phyloP scores from a whole-genome alignment of 2,329 filamentous ascomycete species.

The Aureobasidium pullulans region DNA sequence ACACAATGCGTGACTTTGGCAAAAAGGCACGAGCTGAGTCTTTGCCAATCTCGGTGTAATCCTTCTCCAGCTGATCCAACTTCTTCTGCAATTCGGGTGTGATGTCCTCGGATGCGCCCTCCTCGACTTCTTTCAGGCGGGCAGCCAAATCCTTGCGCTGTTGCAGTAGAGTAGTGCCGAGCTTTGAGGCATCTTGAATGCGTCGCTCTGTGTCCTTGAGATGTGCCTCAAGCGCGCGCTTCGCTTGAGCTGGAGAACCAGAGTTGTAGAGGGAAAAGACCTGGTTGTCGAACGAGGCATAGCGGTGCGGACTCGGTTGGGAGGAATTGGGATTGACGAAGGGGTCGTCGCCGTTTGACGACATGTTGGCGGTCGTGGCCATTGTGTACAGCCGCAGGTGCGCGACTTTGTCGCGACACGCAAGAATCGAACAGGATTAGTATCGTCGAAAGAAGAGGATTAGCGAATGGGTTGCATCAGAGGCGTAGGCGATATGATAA shows the following conservation, averaged over 20 bases:
- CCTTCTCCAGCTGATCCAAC: conserved; percentile 79
- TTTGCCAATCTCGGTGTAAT: conserved; percentile 88
- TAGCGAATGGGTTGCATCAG: conserved; percentile 9
- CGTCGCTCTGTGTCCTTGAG: conserved; percentile 86
- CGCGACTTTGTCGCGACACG: conserved; percentile 6
- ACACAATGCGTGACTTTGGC: conserved; percentile 63
- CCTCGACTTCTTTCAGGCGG: conserved; percentile 75
- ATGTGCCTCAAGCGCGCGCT: conserved; percentile 82
- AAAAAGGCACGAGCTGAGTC: conserved; percentile 86
- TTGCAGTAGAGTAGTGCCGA: conserved; percentile 79
- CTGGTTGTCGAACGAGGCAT: conserved; percentile 75
- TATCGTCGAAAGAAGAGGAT: neutral
- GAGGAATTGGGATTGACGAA: conserved; percentile 4
- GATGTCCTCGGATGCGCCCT: conserved; percentile 65
- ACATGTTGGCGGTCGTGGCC: conserved; percentile 7
- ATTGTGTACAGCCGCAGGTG: neutral
- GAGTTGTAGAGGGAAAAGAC: conserved; percentile 72
- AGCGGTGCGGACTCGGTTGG: conserved; percentile 50
- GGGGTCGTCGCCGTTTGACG: neutral
- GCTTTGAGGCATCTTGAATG: conserved; percentile 80
- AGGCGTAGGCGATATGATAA: neutral
- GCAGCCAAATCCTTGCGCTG: conserved; percentile 80
- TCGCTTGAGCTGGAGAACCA: conserved; percentile 72
- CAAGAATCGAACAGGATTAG: neutral
- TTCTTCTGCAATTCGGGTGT: conserved; percentile 75